Base-by-base conservation (phyloP, 768 basidiomycete species). In the Termitomyces sp. region DNA sequence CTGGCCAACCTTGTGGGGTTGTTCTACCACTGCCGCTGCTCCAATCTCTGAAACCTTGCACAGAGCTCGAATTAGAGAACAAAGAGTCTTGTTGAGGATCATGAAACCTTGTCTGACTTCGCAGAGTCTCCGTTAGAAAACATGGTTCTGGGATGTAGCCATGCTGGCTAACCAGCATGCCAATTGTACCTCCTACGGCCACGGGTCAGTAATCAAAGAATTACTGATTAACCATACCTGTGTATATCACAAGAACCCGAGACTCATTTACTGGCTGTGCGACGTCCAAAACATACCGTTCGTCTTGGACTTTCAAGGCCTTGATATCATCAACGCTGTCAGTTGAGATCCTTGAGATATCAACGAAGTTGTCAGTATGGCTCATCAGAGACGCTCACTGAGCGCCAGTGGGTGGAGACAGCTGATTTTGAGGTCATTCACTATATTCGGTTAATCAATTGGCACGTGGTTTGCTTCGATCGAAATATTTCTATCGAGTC, bases 11-110 rank as follows among this genome's bases (percentile, higher is more conserved):
- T 33, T 69, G 70, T 2, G 84, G 80, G 58, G 74, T 86, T 36
- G 82, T 81, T 62, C 81, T 79, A 8, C 85, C 88, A 61, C 80
- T 84, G 32, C 72, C 70, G 53, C 64, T 77, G 61, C 80, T 86
- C 88, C 94, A 95, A 57, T 85, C 77, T 58, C 88, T 77, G 68
- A 87, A 96, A 6, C 88, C 86, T 66, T 88, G 83, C 8, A 94
- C 87, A 22, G 92, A 88, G 7, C 77, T 75, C 0, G 91, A 83
- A 63, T 92, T 83, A 1, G 91, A 92, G 66, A 92, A 94, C 24
- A 96, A 73, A 0, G 93, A 94, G 59, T 92, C 87, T 68, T 90
- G 88, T 24, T 86, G 72, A 4, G 94, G 95, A 63, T 98, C 95
- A 70, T 98, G 92, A 66, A 98, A 98, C 13, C 95, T 85, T 40